Evolutionary conservation across 1,284 basidiomycete species (phyloP).

Genomic region (Pisolithus thermaeus): DNA sequence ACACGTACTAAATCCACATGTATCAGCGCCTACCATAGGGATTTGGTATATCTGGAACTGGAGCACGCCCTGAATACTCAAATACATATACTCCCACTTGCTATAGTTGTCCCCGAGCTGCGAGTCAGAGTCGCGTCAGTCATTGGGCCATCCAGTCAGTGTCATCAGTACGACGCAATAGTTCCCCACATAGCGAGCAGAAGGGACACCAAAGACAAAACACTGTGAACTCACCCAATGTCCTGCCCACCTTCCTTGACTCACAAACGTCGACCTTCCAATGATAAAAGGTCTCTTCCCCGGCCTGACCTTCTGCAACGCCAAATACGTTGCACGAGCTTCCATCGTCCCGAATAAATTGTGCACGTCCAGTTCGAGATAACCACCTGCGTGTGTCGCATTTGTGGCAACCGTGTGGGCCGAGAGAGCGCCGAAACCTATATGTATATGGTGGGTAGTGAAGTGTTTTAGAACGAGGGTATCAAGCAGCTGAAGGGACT

Average conservation of each 20-base stretch:
- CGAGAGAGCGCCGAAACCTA: slow-evolving; percentile 24
- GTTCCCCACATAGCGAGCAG: not conserved
- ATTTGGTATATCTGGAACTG: slow-evolving; percentile 76
- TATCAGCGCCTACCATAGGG: slow-evolving; percentile 73
- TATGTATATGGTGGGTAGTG: not conserved
- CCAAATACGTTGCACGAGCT: slow-evolving; percentile 32
- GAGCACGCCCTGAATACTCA: slow-evolving; percentile 59
- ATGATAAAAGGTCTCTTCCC: slow-evolving; percentile 41
- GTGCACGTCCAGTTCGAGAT: slow-evolving; percentile 35
- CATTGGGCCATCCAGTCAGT: no score
- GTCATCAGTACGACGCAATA: not conserved
- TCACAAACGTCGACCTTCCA: slow-evolving; percentile 46
- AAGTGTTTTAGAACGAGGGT: not conserved
- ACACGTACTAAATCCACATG: slow-evolving; percentile 56
- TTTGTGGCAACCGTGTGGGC: slow-evolving; percentile 31
- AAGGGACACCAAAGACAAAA: not conserved
- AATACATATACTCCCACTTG: slow-evolving; percentile 56
- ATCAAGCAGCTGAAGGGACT: not conserved
- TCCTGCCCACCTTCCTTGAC: slow-evolving; percentile 57
- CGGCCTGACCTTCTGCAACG: slow-evolving; percentile 27
- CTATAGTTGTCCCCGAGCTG: slow-evolving; percentile 71
- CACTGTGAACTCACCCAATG: slow-evolving; percentile 41
- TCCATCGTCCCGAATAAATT: slow-evolving; percentile 40
- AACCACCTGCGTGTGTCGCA: slow-evolving; percentile 35
- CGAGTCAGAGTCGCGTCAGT: not conserved